Percentiles rank a stretch among this genome's conserved stretches.
Evolutionary conservation across 345 rosid genomes (phyloP).

Genomic region (Citrus inodora): DNA sequence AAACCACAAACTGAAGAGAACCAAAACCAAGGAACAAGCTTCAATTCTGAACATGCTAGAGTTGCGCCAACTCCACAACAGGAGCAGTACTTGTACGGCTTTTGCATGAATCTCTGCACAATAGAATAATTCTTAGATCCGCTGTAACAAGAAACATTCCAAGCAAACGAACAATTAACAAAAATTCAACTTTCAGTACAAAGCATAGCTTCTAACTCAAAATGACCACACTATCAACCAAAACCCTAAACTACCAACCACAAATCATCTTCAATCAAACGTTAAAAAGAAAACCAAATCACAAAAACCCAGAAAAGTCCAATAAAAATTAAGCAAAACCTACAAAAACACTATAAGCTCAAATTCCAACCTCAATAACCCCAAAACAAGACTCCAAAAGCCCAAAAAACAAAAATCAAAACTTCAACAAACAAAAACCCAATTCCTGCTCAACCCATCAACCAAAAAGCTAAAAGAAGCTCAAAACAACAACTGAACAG

Average conservation of each 20-base stretch:
- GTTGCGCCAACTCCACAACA: slow-evolving; percentile 19
- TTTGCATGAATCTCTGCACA: slow-evolving; percentile 40
- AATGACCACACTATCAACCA: background rate
- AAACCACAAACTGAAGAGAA: slow-evolving; percentile 28
- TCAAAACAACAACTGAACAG: slow-evolving; percentile 15
- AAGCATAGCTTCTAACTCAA: slow-evolving; percentile 4
- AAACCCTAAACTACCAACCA: slow-evolving; percentile 1
- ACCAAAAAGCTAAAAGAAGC: slow-evolving; percentile 2
- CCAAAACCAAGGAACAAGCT: slow-evolving; percentile 27
- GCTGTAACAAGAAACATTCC: slow-evolving; percentile 6
- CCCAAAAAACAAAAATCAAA: slow-evolving; percentile 14
- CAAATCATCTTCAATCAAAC: slow-evolving; percentile 20
- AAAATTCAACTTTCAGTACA: slow-evolving; percentile 4
- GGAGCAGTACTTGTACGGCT: slow-evolving; percentile 24
- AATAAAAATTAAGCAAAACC: slow-evolving; percentile 7
- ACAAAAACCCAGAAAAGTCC: background rate
- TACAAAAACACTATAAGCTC: slow-evolving; percentile 9
- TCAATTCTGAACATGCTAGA: slow-evolving; percentile 45
- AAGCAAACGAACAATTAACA: slow-evolving; percentile 5
- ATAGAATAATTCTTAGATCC: slow-evolving; percentile 34
- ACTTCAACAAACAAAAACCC: slow-evolving; percentile 3
- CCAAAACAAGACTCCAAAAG: background rate
- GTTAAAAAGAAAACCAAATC: slow-evolving; percentile 21
- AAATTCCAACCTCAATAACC: slow-evolving; percentile 21
- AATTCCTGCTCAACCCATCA: slow-evolving; percentile 13